Evolutionary conservation across 2,329 filamentous ascomycete genomes (phyloP).

Genomic region (Fusarium sp.): DNA sequence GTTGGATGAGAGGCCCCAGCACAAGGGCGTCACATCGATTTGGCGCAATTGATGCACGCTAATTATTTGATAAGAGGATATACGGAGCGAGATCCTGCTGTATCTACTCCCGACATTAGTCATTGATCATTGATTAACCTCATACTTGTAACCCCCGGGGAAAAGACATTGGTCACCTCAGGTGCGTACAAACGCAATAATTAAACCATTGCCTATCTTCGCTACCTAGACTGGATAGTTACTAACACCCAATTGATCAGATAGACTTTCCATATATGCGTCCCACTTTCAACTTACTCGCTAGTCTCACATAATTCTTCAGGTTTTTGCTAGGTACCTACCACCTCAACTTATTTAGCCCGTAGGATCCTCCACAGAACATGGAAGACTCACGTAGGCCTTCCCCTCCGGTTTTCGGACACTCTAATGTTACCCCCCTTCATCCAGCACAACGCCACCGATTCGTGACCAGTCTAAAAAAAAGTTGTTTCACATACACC

Average conservation of each 20-base stretch:
- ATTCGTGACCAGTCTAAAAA: conserved; percentile 26
- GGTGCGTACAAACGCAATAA: too few species aligned
- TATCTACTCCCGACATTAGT: neutral
- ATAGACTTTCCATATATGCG: neutral
- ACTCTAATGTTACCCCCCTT: conserved; percentile 9
- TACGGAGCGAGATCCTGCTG: too few species aligned
- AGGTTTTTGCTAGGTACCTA: conserved; percentile 4
- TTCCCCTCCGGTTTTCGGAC: conserved; percentile 42
- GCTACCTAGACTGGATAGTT: too few species aligned
- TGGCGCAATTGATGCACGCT: neutral
- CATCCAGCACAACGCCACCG: conserved; percentile 34
- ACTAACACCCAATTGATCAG: neutral
- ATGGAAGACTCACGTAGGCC: conserved; percentile 19
- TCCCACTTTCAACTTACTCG: conserved; percentile 21
- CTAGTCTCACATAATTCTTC: conserved; percentile 18
- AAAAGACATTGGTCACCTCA: too few species aligned
- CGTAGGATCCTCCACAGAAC: neutral
- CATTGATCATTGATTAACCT: too few species aligned
- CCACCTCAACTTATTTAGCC: neutral
- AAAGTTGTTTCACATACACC: conserved; percentile 19
- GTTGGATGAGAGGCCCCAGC: conserved; percentile 19
- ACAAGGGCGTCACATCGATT: conserved; percentile 13
- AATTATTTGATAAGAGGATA: neutral
- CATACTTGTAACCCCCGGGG: neutral
- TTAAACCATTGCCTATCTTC: too few species aligned